phyloP scores from a whole-genome alignment of 179 eudicot genomes.

The Dionaea muscipula region DNA sequence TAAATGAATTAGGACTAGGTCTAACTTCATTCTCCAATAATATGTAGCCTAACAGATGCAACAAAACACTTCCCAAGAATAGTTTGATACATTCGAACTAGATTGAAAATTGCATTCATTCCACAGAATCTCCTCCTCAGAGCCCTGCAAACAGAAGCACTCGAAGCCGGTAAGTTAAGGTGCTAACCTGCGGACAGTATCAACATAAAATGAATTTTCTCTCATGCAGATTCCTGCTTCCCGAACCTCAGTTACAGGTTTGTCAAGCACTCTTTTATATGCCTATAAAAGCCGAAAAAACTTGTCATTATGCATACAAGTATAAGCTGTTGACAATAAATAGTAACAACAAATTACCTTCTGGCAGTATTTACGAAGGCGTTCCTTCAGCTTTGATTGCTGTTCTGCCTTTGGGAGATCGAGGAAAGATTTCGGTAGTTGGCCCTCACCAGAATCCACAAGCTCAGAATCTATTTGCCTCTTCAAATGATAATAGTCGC shows the following conservation, averaged over 20 bases:
- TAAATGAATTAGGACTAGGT: neutral
- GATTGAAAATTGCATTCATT: neutral
- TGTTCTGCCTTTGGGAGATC: conserved; percentile 88
- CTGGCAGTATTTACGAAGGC: conserved; percentile 84
- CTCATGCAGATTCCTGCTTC: conserved; percentile 99
- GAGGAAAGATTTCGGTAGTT: conserved; percentile 56
- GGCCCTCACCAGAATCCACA: conserved; percentile 48
- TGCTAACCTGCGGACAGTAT: conserved; percentile 88
- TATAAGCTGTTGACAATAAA: too few relatives aligned
- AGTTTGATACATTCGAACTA: neutral
- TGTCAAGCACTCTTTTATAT: conserved; percentile 80
- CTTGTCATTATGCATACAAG: neutral
- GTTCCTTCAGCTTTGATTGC: conserved; percentile 73
- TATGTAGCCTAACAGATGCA: neutral
- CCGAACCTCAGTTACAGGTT: conserved; percentile 80
- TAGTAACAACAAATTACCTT: conserved; percentile 36
- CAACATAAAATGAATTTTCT: conserved; percentile 93
- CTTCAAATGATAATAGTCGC: conserved; percentile 86
- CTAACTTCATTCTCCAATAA: neutral
- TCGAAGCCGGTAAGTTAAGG: conserved; percentile 4
- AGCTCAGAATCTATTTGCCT: conserved; percentile 93
- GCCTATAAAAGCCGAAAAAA: conserved; percentile 35
- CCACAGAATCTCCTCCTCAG: neutral
- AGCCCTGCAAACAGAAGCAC: neutral
- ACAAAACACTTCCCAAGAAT: neutral